phyloP scores from a whole-genome alignment of 2,329 filamentous ascomycete species.

The Septoria petroselini region DNA sequence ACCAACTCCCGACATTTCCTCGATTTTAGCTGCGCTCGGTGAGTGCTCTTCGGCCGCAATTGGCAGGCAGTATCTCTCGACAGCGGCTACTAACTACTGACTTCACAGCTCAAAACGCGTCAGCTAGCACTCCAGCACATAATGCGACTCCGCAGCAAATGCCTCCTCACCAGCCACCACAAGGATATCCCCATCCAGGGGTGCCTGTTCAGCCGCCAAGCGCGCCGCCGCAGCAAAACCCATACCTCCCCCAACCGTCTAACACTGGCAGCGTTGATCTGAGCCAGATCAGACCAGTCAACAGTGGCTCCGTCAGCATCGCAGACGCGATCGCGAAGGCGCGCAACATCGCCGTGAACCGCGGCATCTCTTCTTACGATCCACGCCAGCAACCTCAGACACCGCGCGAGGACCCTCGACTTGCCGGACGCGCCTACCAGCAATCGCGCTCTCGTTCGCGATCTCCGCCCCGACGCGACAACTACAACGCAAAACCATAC shows the following conservation, averaged over 20 bases:
- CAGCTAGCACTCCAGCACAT: conserved; percentile 34
- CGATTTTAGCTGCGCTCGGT: conserved; percentile 54
- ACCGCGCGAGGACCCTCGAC: conserved; percentile 45
- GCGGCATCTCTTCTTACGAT: conserved; percentile 59
- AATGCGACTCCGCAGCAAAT: conserved; percentile 49
- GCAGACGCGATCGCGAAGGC: conserved; percentile 82
- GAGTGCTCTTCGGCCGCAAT: conserved; percentile 1
- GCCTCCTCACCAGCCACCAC: conserved; percentile 39
- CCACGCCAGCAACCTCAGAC: conserved; percentile 33
- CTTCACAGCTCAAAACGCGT: conserved; percentile 38
- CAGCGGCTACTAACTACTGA: conserved; percentile 6
- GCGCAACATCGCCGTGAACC: conserved; percentile 75
- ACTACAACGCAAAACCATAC: conserved; percentile 67
- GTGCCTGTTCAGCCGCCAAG: conserved; percentile 39
- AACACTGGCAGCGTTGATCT: conserved; percentile 75
- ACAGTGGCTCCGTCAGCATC: conserved; percentile 77
- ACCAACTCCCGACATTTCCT: conserved; percentile 45
- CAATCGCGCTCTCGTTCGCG: conserved; percentile 66
- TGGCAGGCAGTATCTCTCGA: background rate
- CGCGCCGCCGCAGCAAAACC: conserved; percentile 30
- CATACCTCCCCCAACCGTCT: conserved; percentile 62
- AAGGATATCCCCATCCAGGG: conserved; percentile 45
- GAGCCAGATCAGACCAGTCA: conserved; percentile 73
- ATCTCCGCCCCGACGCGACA: conserved; percentile 66
- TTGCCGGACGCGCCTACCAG: conserved; percentile 57